Conservation (phyloP, 225 moss, liverwort and hornwort genomes). For the Physcomitrellopsis africana region DNA sequence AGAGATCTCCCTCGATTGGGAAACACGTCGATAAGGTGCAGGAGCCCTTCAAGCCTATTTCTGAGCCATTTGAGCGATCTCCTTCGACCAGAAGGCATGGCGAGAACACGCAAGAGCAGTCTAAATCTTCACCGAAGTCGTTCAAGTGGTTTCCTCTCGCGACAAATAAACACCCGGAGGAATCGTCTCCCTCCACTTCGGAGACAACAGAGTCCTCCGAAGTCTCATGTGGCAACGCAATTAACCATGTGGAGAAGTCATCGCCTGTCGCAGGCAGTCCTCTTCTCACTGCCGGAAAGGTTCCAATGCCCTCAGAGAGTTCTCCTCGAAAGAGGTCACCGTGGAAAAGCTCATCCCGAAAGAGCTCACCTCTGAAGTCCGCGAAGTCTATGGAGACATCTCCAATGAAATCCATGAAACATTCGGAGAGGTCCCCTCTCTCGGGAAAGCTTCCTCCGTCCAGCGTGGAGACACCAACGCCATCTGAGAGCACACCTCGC, state of each 20-base stretch:
- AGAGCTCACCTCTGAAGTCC: slow-evolving; percentile 8
- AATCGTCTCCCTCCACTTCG: background rate
- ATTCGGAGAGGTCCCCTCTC: slow-evolving; percentile 8
- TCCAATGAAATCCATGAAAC: background rate
- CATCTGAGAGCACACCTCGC: slow-evolving; percentile 2
- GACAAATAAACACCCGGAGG: slow-evolving; percentile 7
- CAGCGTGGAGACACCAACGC: slow-evolving; percentile 7
- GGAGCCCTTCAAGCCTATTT: background rate
- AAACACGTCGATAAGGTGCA: background rate
- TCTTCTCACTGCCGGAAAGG: background rate
- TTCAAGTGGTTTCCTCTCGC: background rate
- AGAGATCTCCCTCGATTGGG: slow-evolving; percentile 15
- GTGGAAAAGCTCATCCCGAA: background rate
- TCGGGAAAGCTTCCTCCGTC: background rate
- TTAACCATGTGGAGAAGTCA: background rate
- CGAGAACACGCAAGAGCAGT: background rate
- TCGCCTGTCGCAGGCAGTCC: background rate
- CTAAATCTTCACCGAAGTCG: slow-evolving; percentile 11
- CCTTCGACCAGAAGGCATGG: background rate
- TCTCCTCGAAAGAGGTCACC: background rate
- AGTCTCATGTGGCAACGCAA: background rate
- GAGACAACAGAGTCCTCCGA: background rate
- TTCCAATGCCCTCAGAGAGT: background rate
- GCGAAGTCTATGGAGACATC: background rate
- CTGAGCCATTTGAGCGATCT: slow-evolving; percentile 14